Evolutionary conservation across 805 yeast species (phyloP), one percentile per base, ranked within the genome.

Genomic region (Metschnikowia koreensis): DNA sequence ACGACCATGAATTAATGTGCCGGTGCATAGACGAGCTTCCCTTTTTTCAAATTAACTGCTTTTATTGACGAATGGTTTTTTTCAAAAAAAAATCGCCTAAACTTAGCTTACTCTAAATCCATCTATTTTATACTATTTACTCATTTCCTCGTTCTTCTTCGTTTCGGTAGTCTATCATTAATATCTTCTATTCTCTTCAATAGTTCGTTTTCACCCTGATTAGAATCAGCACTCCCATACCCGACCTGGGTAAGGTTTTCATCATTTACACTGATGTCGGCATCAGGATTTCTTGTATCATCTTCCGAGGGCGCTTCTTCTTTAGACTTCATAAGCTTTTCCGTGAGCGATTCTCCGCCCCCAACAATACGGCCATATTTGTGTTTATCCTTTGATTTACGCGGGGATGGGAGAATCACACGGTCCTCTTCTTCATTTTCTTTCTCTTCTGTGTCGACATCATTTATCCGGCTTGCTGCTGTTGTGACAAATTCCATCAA

Each of bases 381-480:
- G 44, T 62, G 69, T 41, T 70, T 73, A 44, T 75, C 65, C 45
- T 74, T 73, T 10, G 67, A 68, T 52, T 79, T 77, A 22, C 77
- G 69, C 5, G 86, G 86, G 3, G 86, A 82, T 5, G 86, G 84
- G 13, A 81, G 62, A 49, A 70, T 71, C 7, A 74, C 68, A 15
- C 69, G 49, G 4, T 60, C 61, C 13, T 38, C 39, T 6, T 31
- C 44, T 7, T 29, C 27, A 3, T 45, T 44, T 26, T n/a, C 39
- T 1, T 31, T 7, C 33, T 12, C 44, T n/a, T n/a, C 12, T 8
- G 6, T 33, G 15, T 41, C 13, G 15, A 2, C 44, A 41, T 12
- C 11, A 27, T 27, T 33, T 15, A 6, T 27, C 16, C 15, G 34
- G 13, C 6, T 13, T 15, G 38, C 27, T 56, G 36, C 17, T 16